phyloP scores from a whole-genome alignment of 2,329 filamentous ascomycete species.

The Epichloe sp. region DNA sequence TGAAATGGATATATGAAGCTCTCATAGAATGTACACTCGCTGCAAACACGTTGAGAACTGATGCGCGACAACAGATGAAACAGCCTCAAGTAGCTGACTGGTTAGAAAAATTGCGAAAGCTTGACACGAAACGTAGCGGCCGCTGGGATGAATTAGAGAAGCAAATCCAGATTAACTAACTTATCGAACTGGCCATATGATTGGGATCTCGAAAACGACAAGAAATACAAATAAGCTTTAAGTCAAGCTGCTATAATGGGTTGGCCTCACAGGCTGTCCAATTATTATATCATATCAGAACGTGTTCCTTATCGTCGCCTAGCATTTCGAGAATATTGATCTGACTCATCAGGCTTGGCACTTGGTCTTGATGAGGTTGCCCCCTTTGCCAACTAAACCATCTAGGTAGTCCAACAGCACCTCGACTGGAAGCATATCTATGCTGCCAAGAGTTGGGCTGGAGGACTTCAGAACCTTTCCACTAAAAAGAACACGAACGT shows the following conservation, averaged over 20 bases:
- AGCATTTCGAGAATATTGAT: conserved; percentile 5
- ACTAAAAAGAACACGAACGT: conserved; percentile 57
- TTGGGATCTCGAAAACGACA: not conserved
- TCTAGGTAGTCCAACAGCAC: conserved; percentile 58
- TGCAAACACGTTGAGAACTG: conserved; percentile 24
- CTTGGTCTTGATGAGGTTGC: conserved; percentile 26
- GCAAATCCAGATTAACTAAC: conserved; percentile 11
- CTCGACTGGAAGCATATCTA: conserved; percentile 59
- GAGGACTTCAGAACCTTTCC: conserved; percentile 55
- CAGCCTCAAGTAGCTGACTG: conserved; percentile 30
- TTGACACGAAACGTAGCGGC: conserved; percentile 63
- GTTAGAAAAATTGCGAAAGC: conserved; percentile 50
- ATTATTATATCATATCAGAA: not conserved
- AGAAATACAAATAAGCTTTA: not conserved
- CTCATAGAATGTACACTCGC: conserved; percentile 58
- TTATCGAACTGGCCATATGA: not conserved
- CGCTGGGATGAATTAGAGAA: conserved; percentile 62
- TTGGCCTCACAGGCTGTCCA: not conserved
- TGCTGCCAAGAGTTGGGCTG: conserved; percentile 49
- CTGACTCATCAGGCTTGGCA: conserved; percentile 9
- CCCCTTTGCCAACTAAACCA: conserved; percentile 48
- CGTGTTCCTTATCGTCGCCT: not conserved
- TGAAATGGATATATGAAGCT: conserved; percentile 82
- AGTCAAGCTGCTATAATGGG: not conserved
- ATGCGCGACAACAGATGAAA: conserved; percentile 28